A percentile compares a stretch with the other conserved stretches of the same genome.
Conservation (phyloP, 176 grass and related monocot genomes). For the Dactylis glomerata region DNA sequence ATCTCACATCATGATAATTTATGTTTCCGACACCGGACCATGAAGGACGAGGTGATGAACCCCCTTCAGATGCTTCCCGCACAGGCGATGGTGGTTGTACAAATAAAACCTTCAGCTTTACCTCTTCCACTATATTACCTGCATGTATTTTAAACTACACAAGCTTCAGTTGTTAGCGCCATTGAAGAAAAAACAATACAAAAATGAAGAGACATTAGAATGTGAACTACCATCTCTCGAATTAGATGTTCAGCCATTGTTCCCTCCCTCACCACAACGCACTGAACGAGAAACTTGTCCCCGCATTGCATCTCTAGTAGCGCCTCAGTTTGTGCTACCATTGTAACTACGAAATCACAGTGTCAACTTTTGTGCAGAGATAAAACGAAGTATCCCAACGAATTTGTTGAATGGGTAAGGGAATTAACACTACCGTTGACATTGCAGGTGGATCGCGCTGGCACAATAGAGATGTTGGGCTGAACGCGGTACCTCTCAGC, state of each 20-base stretch:
- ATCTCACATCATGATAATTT: conserved; percentile 48
- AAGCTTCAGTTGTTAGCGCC: conserved; percentile 24
- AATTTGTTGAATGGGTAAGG: not conserved
- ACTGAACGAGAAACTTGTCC: conserved; percentile 86
- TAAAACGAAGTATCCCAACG: not conserved
- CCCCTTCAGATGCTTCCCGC: conserved; percentile 66
- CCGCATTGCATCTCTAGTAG: conserved; percentile 69
- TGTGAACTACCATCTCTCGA: conserved; percentile 55
- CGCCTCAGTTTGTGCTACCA: conserved; percentile 59
- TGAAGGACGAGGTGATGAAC: conserved; percentile 50
- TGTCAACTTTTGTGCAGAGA: not conserved
- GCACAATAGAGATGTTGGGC: conserved; percentile 69
- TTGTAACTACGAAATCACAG: conserved; percentile 52
- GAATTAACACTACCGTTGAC: conserved; percentile 55
- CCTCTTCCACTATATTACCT: conserved; percentile 65
- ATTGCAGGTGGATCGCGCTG: conserved; percentile 58
- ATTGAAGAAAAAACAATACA: conserved; percentile 5
- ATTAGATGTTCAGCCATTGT: conserved; percentile 42
- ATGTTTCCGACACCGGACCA: conserved; percentile 34
- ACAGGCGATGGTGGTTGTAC: conserved; percentile 58
- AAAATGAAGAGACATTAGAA: not conserved
- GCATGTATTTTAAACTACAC: conserved; percentile 68
- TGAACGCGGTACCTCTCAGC: conserved; percentile 80
- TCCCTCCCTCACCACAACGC: conserved; percentile 45
- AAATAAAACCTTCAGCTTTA: conserved; percentile 70